Evolutionary conservation across 805 yeast species (phyloP), one percentile per base, ranked within the genome.

Genomic region (Zygosaccharomyces gambellarensis): DNA sequence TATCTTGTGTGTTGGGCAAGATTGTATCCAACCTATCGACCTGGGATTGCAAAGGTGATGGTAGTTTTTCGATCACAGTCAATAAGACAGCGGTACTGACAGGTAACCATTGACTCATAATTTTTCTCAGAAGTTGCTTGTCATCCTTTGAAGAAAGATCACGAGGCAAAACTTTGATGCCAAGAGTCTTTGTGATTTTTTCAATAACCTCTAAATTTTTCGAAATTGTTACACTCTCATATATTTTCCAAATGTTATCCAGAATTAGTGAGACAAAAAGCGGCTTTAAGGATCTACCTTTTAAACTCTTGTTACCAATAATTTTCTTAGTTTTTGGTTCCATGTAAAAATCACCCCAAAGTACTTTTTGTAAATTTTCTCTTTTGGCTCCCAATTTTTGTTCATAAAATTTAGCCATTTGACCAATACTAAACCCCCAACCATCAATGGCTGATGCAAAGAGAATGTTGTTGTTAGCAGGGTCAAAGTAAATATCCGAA

Each of bases 81-180:
- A 94, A 75, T 27, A 94, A 70, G 7, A 92, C 78, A 0, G 98
- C 87, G 34, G 87, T 83, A 22, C 97, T 85, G 4, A 94, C 80
- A 0, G 99, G 98, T 21, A 94, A 71, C 97, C 99, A 94, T 63
- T 92, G 97, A 1, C 89, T 81, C 80, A 92, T 81, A 3, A 94
- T 78, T 6, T 81, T 73, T 48, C 75, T 77, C 17, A 90, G 64
- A 40, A 89, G 67, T 47, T 71, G 73, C 53, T 81, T 83, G 41
- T 81, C 74, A 61, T 92, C 97, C 59, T 85, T 88, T 0, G 96
- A 82, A 48, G 85, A 76, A 48, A 89, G 62, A 55, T 90, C 97
- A 51, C 96, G 74, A 5, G 94, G 87, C 2, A 75, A 60, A 2
- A 92, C 69, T 54, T 83, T 83, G 45, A 89, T 78, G 17, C 80